phyloP scores from a whole-genome alignment of 495 filamentous ascomycete species.

The Penicillium silybi region DNA sequence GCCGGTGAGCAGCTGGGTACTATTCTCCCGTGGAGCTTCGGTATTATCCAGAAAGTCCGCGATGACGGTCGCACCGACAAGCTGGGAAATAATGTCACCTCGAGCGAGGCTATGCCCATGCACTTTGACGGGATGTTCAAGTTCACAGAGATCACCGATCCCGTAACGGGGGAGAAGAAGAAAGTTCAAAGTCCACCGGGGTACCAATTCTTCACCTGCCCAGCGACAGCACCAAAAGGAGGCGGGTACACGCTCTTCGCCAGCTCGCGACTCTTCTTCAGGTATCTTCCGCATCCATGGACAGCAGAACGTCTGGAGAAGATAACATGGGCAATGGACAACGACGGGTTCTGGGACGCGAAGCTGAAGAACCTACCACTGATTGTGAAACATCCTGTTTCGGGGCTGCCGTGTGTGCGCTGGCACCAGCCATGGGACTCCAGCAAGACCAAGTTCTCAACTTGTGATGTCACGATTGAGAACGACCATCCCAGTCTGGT shows the following conservation, averaged over 20 bases:
- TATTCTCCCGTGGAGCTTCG: slow-evolving; percentile 46
- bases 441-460: slow-evolving; percentile 45
- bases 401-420: slow-evolving; percentile 41
- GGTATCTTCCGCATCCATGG: slow-evolving; percentile 41
- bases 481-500: slow-evolving; percentile 29
- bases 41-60: slow-evolving; percentile 46
- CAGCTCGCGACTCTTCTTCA: slow-evolving; percentile 46
- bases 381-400: slow-evolving; percentile 45
- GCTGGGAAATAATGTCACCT: slow-evolving; percentile 45
- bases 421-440: slow-evolving; percentile 54
- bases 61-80: slow-evolving; percentile 33
- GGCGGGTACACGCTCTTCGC: slow-evolving; percentile 52
- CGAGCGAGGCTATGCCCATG: slow-evolving; percentile 52
- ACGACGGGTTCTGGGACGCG: slow-evolving; percentile 37
- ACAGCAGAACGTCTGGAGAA: slow-evolving; percentile 33
- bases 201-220: slow-evolving; percentile 52
- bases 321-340: slow-evolving; percentile 40
- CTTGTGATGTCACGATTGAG: slow-evolving; percentile 43
- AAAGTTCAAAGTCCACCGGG: slow-evolving; percentile 28
- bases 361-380: slow-evolving; percentile 41
- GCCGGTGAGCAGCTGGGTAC: slow-evolving; percentile 44
- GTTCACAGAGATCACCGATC: slow-evolving; percentile 33
- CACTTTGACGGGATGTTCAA: slow-evolving; percentile 56
- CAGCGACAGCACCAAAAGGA: slow-evolving; percentile 41
- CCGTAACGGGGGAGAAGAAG: slow-evolving; percentile 21